Percentiles rank a stretch among this genome's conserved stretches.
phyloP scores from a whole-genome alignment of 208 protist species.

The Kentomonas sorsogonicus region DNA sequence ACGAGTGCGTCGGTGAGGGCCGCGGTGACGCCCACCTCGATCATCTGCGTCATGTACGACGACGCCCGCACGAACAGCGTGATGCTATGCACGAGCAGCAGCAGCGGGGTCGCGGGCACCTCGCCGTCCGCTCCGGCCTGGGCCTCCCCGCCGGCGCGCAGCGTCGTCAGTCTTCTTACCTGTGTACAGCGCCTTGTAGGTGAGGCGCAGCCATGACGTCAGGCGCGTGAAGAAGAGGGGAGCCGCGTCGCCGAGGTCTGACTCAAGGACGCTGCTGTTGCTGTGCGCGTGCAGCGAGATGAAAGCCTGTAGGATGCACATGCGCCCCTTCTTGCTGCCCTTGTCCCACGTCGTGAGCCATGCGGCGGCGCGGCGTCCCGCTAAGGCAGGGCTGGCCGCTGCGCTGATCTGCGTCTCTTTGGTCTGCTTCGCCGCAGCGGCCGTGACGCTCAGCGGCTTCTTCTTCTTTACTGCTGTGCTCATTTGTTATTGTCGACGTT shows the following conservation, averaged over 20 bases:
- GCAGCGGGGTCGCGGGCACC: conserved; percentile 16
- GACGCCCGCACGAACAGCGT: conserved; percentile 74
- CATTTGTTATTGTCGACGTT: too few relatives aligned
- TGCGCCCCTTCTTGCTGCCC: conserved; percentile 26
- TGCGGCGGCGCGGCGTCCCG: conserved; percentile 44
- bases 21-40: conserved; percentile 55
- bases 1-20: conserved; percentile 63
- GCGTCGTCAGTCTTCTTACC: not conserved
- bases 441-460: not conserved
- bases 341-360: conserved; percentile 75
- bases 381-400: conserved; percentile 21
- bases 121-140: not conserved
- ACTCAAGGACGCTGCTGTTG: conserved; percentile 55
- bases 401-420: conserved; percentile 12
- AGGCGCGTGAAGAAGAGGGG: conserved; percentile 78
- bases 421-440: conserved; percentile 6
- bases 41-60: conserved; percentile 67
- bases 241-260: conserved; percentile 66
- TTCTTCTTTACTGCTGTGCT: not conserved
- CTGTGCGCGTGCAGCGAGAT: conserved; percentile 50
- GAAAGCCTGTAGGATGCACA: conserved; percentile 66
- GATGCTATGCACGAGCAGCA: conserved; percentile 46
- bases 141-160: too few relatives aligned
- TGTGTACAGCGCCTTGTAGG: conserved; percentile 31
- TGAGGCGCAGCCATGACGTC: conserved; percentile 77